phyloP scores from a whole-genome alignment of 2,329 filamentous ascomycete genomes.

The Pestalotiopsis sp. region DNA sequence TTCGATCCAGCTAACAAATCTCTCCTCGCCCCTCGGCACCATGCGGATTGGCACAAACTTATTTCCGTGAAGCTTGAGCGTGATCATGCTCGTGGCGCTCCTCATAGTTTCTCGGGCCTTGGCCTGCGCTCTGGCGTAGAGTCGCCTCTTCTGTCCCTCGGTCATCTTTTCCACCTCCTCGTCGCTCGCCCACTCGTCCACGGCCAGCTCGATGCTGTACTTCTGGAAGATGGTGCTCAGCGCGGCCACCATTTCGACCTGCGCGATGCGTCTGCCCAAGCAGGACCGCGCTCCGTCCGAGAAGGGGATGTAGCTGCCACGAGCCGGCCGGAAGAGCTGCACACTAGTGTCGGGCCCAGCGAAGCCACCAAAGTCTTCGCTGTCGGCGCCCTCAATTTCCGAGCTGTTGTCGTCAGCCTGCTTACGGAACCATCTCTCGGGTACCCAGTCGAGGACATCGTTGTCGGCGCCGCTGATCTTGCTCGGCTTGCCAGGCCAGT shows the following conservation, averaged over 20 bases:
- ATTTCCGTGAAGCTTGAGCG: constrained; percentile 67
- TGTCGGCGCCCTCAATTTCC: constrained; percentile 35
- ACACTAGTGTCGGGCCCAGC: constrained; percentile 63
- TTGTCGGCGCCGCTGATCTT: constrained; percentile 41
- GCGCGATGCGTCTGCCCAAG: constrained; percentile 58
- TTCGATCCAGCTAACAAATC: constrained; percentile 52
- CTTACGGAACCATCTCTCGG: constrained; percentile 69
- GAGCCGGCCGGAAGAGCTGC: constrained; percentile 59
- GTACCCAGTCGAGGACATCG: constrained; percentile 69
- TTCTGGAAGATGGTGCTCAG: constrained; percentile 57
- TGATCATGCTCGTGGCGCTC: constrained; percentile 64
- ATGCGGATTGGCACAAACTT: constrained; percentile 66
- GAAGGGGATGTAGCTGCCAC: constrained; percentile 61
- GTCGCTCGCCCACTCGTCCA: constrained; percentile 59
- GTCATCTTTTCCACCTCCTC: constrained; percentile 56
- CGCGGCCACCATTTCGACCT: constrained; percentile 59
- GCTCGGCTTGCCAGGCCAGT: constrained; percentile 65
- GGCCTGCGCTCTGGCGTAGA: constrained; percentile 65
- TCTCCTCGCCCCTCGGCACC: constrained; percentile 70
- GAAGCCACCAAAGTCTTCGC: constrained; percentile 60
- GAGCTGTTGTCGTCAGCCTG: constrained; percentile 17
- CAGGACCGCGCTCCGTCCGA: constrained; percentile 60
- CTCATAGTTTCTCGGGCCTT: constrained; percentile 54
- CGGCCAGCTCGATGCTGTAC: constrained; percentile 71
- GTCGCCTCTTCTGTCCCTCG: constrained; percentile 41